Evolutionary conservation across 331 rosid species (phyloP).

Genomic region (Erythrophleum ivorense): DNA sequence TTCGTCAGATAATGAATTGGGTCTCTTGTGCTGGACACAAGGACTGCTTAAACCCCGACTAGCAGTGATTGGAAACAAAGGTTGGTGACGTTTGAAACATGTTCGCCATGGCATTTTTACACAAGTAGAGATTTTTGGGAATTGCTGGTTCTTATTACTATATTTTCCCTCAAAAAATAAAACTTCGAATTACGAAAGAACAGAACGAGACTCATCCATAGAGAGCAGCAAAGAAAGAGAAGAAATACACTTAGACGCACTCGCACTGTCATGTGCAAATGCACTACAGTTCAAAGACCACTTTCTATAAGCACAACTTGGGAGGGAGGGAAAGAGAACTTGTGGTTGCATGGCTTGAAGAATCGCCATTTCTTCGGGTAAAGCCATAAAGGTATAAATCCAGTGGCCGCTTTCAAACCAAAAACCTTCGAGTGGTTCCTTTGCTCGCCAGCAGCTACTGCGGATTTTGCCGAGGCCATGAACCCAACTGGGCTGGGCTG

Average conservation of each 20-base stretch:
- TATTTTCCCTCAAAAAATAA: not conserved
- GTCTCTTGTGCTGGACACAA: not conserved
- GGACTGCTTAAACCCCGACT: not conserved
- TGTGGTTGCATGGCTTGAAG: not conserved
- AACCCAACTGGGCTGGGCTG: not conserved
- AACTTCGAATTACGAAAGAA: not conserved
- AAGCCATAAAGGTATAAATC: not conserved
- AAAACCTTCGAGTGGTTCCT: not conserved
- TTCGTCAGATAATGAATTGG: not conserved
- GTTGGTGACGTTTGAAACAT: slow-evolving; percentile 3
- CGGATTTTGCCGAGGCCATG: not conserved
- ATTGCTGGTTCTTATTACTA: not conserved
- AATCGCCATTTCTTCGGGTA: not conserved
- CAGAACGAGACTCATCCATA: not conserved
- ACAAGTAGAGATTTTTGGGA: not conserved
- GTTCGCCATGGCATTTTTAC: slow-evolving; percentile 16
- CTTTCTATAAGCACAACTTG: not conserved
- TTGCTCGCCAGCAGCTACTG: not conserved
- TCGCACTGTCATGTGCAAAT: not conserved
- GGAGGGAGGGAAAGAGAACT: not conserved
- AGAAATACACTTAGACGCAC: not conserved
- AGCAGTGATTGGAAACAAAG: not conserved
- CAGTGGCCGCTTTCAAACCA: no score
- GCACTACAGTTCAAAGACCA: not conserved
- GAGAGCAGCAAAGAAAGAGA: not conserved